Evolutionary conservation across 495 filamentous ascomycete genomes (phyloP), one percentile per base, ranked within the genome.

Genomic region (Lentithecium fluviatile): DNA sequence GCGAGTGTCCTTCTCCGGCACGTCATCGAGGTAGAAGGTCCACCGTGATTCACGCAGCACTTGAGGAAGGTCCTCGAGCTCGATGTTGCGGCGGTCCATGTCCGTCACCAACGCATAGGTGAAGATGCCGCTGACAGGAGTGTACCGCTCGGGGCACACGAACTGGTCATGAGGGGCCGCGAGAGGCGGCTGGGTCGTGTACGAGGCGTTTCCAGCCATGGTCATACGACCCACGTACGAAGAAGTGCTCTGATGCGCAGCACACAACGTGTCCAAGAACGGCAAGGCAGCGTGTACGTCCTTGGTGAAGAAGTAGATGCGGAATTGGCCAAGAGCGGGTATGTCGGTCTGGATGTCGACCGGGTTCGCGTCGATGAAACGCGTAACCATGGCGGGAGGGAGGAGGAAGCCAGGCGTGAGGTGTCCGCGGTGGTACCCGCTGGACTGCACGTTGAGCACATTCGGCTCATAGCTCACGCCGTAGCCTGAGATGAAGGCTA

Each of bases 331-430:
- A 5, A 88, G 69, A 61, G 86, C 75, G 1, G 87, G 85, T n/a
- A 88, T 85, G 65, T 88, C 85, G 4, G 88, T 79, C 65, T 89
- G 85, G 24, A 89, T 75, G 58, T 88, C 82, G 21, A 90, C 82
- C 0, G 85, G 85, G 58, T 89, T 90, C 5, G 84, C 80, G 64
- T 88, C 87, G 47, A 88, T 76, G 63, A 83, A 89, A 15, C 86
- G 75, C 0, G 83, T 85, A 7, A 85, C 86, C 68, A 81, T 84
- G 19, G 82, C 80, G 10, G 86, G 85, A 7, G 79, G 76, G 24
- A 86, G 75, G 11, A 88, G 75, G n/a, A 78, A 79, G 0, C 86
- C 86, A 1, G 85, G 79, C 55, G 72, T 76, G n/a, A 77, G 68
- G n/a, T 11, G 10, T 2, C 65, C 65, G 54, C 73, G 71, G 8